Evolutionary conservation across 2,329 filamentous ascomycete genomes (phyloP).

Genomic region (Domatiomyces catenatus): DNA sequence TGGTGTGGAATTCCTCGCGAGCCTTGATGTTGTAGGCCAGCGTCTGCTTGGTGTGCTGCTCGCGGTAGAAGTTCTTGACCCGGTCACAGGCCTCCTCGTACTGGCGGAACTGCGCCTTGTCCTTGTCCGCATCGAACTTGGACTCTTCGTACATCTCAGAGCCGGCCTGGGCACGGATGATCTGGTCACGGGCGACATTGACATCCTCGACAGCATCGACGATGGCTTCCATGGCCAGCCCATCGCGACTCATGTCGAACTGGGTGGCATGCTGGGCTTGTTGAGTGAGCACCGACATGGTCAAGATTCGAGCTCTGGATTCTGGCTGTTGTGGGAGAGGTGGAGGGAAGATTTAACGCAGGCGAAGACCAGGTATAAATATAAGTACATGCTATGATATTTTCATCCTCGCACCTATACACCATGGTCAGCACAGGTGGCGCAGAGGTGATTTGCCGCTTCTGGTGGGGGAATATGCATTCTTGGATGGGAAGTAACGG

Average conservation of each 20-base stretch:
- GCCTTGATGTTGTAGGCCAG: constrained; percentile 65
- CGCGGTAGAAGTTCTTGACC: constrained; percentile 74
- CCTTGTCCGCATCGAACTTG: constrained; percentile 57
- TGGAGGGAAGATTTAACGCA: constrained; percentile 17
- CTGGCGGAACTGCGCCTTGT: constrained; percentile 67
- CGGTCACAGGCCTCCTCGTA: constrained; percentile 71
- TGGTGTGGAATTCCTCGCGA: constrained; percentile 53
- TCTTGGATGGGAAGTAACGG: constrained; percentile 43
- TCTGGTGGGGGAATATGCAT: neutral
- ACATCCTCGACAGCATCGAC: constrained; percentile 46
- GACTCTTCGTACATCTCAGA: constrained; percentile 31
- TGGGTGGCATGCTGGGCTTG: constrained; percentile 7
- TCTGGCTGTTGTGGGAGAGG: constrained; percentile 14
- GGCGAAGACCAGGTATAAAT: neutral
- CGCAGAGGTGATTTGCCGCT: neutral
- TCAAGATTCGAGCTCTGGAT: too few relatives aligned
- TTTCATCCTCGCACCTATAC: neutral
- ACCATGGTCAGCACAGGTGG: too few relatives aligned
- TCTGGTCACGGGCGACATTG: constrained; percentile 42
- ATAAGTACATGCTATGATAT: neutral
- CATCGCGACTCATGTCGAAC: constrained; percentile 32
- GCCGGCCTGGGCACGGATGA: constrained; percentile 29
- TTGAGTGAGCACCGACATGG: neutral
- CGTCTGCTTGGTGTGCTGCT: constrained; percentile 45
- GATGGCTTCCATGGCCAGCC: constrained; percentile 41